A percentile compares a stretch with the other conserved stretches of the same genome.
Conservation (phyloP, 768 basidiomycete genomes). For the Paxillus ammoniavirescens region DNA sequence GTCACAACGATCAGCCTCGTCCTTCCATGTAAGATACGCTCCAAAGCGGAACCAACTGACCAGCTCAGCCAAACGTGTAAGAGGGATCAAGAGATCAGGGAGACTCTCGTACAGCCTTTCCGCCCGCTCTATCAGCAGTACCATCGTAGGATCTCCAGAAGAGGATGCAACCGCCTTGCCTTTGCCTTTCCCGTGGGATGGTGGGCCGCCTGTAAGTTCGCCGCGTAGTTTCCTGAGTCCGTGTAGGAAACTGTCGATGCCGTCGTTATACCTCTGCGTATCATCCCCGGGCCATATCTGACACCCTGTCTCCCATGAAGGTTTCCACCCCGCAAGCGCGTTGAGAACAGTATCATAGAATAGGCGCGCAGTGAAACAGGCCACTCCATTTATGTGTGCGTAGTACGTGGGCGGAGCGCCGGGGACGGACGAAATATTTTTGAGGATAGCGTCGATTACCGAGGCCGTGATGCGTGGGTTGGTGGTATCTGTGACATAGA, state of each 20-base stretch:
- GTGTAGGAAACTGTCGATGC: constrained; percentile 67
- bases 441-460: constrained; percentile 26
- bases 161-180: constrained; percentile 22
- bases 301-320: constrained; percentile 61
- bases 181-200: constrained; percentile 27
- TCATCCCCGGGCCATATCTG: constrained; percentile 50
- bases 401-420: constrained; percentile 32
- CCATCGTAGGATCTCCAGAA: constrained; percentile 36
- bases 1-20: constrained; percentile 1
- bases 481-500: constrained; percentile 62
- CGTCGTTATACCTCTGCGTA: constrained; percentile 56
- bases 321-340: constrained; percentile 51
- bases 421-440: constrained; percentile 10
- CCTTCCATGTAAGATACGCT: not conserved
- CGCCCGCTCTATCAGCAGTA: constrained; percentile 64
- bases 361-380: constrained; percentile 60
- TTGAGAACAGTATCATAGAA: constrained; percentile 70
- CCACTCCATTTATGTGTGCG: constrained; percentile 52
- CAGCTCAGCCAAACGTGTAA: constrained; percentile 70
- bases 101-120: constrained; percentile 62
- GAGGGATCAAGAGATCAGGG: constrained; percentile 65
- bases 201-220: constrained; percentile 1
- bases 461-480: constrained; percentile 45
- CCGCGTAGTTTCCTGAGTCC: constrained; percentile 47
- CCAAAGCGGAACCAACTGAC: constrained; percentile 38